These are phyloP conservation scores for Saccharomycopsis fodiens DNA, from an alignment of 805 yeast species.

Conservation along the genomic window DNA sequence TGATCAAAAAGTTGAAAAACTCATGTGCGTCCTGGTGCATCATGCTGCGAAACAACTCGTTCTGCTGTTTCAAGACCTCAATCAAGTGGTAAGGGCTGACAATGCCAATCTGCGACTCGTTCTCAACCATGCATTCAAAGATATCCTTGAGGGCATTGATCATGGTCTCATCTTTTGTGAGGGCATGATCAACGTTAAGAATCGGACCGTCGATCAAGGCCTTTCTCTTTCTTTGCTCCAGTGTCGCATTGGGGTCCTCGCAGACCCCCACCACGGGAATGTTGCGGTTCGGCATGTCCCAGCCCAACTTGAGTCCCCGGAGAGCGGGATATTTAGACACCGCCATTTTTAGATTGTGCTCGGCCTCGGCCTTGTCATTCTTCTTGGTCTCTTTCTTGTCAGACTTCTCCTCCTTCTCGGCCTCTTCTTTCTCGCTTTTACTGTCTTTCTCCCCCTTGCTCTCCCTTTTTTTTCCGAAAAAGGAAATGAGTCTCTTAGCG, in stretches of 20 bases:
- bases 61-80: constrained; percentile 69
- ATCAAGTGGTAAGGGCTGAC: constrained; percentile 76
- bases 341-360: constrained; percentile 3
- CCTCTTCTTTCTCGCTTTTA: neutral
- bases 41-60: constrained; percentile 75
- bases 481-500: constrained; percentile 24
- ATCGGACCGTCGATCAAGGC: constrained; percentile 81
- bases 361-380: neutral
- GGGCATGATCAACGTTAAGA: constrained; percentile 66
- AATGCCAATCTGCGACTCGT: constrained; percentile 63
- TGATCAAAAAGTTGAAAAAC: constrained; percentile 78
- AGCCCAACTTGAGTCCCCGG: constrained; percentile 25
- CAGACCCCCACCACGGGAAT: constrained; percentile 40
- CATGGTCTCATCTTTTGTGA: constrained; percentile 45
- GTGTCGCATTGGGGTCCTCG: constrained; percentile 36
- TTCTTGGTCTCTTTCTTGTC: neutral
- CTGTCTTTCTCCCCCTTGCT: no score
- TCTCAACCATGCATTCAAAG: constrained; percentile 76
- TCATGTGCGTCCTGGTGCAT: constrained; percentile 99
- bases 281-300: constrained; percentile 34
- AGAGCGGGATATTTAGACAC: constrained; percentile 28
- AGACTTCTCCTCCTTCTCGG: constrained; percentile 2
- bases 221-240: constrained; percentile 70
- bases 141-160: constrained; percentile 73
- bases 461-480: constrained; percentile 26